Percentiles rank a stretch among this genome's conserved stretches.
Conservation (phyloP, 225 moss, liverwort and hornwort species). For the Bryum argenteum region DNA sequence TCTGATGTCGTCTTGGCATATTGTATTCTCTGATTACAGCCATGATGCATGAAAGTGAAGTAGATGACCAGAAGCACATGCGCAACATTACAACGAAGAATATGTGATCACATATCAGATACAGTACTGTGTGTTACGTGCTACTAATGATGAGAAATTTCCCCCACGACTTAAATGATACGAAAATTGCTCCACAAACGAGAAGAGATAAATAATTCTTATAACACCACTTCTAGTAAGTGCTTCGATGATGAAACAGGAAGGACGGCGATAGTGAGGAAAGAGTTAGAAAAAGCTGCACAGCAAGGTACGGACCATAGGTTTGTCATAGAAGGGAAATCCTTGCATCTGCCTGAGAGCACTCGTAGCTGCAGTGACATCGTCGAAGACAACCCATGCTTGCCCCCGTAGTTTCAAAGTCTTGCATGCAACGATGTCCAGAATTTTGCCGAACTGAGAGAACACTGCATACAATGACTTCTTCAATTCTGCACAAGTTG, state of each 20-base stretch:
- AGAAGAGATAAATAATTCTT: not conserved
- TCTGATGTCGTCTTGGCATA: constrained; percentile 95
- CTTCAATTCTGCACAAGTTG: constrained; percentile 75
- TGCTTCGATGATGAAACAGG: not conserved
- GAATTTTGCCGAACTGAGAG: constrained; percentile 96
- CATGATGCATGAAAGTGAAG: not conserved
- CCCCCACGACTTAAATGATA: not conserved
- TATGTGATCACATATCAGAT: not conserved
- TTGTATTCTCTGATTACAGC: constrained; percentile 72
- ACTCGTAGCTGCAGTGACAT: constrained; percentile 93
- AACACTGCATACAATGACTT: constrained; percentile 98
- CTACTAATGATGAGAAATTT: constrained; percentile 1
- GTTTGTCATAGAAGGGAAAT: constrained; percentile 96
- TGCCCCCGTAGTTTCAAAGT: constrained; percentile 96
- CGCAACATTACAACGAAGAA: constrained; percentile 7
- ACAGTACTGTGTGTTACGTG: constrained; percentile 3
- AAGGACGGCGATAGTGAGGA: not conserved
- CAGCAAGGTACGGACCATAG: constrained; percentile 66
- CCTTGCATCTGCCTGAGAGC: constrained; percentile 99
- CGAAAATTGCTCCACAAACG: not conserved
- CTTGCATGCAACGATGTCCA: constrained; percentile 95
- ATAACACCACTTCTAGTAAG: not conserved
- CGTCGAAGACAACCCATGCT: constrained; percentile 99
- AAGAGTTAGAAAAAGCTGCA: constrained; percentile 5
- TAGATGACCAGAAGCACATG: not conserved